These are phyloP conservation scores for Neurospora tetraspora DNA, from an alignment of 495 filamentous ascomycete genomes.

Conservation along the genomic window DNA sequence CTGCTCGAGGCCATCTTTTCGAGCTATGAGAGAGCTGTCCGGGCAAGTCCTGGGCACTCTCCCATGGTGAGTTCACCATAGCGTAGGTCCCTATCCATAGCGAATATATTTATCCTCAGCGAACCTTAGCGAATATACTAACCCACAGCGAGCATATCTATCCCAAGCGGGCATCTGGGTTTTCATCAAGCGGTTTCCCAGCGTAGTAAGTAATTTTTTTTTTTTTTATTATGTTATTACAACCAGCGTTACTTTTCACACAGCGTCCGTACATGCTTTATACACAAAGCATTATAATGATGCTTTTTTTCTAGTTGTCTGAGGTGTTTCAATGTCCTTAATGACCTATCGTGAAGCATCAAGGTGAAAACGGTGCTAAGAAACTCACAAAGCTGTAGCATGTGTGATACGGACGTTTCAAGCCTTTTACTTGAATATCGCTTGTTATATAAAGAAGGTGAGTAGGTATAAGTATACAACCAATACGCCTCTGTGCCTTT, in stretches of 20 bases:
- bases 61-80: background rate
- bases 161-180: too few species aligned
- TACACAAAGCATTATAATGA: background rate
- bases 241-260: background rate
- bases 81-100: background rate
- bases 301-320: background rate
- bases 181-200: too few species aligned
- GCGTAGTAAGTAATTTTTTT: too few species aligned
- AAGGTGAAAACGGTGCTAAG: background rate
- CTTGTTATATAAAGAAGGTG: background rate
- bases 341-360: background rate
- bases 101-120: too few species aligned
- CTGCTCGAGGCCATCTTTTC: background rate
- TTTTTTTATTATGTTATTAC: background rate
- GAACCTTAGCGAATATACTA: too few species aligned
- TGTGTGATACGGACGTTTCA: background rate
- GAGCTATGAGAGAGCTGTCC: background rate
- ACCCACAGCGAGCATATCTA: too few species aligned
- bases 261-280: background rate
- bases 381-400: background rate
- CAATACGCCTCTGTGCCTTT: background rate
- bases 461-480: background rate
- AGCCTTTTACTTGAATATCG: background rate
- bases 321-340: background rate
- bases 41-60: background rate